Base-by-base conservation (phyloP, 2,329 filamentous ascomycete genomes). In the Penicillium palitans region DNA sequence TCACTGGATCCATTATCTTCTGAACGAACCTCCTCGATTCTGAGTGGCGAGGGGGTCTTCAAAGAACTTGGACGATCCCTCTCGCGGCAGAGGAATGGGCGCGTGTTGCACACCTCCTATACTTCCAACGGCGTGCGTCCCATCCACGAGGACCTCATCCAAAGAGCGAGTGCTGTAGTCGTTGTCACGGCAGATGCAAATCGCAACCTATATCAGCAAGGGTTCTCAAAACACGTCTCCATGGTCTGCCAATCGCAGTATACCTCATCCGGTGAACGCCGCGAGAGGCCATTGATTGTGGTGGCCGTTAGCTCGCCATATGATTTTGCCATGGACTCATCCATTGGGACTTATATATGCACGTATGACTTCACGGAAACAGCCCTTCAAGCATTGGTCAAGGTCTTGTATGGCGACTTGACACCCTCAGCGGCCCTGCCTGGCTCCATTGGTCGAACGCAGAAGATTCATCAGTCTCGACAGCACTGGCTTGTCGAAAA, bases 321-420 rank as follows among this genome's bases (percentile, higher is more conserved):
- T 74, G 93, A 98, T 73, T 98, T 98, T 72, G 92, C 91, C 45
- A 92, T 93, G 84, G 93, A 98, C 69, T 89, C 89, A 63, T 87
- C 87, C 0, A 93, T 98, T 41, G 90, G 90, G 6, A 96, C 93
- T 1, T 97, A 97, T 68, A 84, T 98, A 41, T 97, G 93, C 79
- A 96, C 93, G 0, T 97, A 96, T 73, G 93, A 97, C 76, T 97
- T 96, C 69, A 97, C 93, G 0, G 93, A 97, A 68, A 93, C 90
- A 8, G 92, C 93, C 19, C 85, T 97, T 78, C 87, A 89, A 60
- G 90, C 92, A 1, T 79, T 96, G 5, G 91, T 96, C 19, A 87
- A 91, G 58, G 89, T 91, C 0, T 78, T 97, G 0, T 93, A 93
- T 66, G 93, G 93, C 10, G 90, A 96, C 60, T 73, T 87, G 27